Percentiles rank a stretch among this genome's conserved stretches.
These are phyloP conservation scores for Anethum foeniculum DNA, from an alignment of 140 eudicot genomes.

Conservation along the genomic window DNA sequence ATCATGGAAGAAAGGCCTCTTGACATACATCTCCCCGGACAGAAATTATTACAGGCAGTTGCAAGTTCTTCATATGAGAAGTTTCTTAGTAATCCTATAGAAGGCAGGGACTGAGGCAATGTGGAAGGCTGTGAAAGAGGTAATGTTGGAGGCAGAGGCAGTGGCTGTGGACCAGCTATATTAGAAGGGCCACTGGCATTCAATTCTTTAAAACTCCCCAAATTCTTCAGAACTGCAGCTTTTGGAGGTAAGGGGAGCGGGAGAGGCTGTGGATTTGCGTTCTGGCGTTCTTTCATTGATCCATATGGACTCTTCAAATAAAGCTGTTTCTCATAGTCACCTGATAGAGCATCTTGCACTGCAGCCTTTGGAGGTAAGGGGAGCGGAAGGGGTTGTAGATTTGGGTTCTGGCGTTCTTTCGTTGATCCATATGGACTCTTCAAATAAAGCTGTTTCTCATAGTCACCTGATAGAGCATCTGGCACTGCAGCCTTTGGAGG, in stretches of 20 bases:
- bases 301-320: constrained; percentile 35
- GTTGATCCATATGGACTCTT: constrained; percentile 32
- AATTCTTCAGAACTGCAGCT: constrained; percentile 29
- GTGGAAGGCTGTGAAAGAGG: constrained; percentile 32
- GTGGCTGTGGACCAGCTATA: constrained; percentile 70
- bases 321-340: constrained; percentile 58
- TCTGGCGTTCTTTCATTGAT: constrained; percentile 36
- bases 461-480: constrained; percentile 55
- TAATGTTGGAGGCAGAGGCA: constrained; percentile 51
- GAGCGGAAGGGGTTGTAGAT: constrained; percentile 88
- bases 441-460: constrained; percentile 49
- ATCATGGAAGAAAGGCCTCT: constrained; percentile 58
- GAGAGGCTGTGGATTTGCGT: constrained; percentile 71
- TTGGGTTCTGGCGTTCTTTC: constrained; percentile 41
- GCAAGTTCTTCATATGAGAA: constrained; percentile 80
- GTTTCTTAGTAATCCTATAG: constrained; percentile 40
- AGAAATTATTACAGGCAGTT: constrained; percentile 75
- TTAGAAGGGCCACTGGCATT: constrained; percentile 52
- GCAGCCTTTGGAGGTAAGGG: constrained; percentile 55
- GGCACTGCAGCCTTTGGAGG: constrained; percentile 40
- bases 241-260: constrained; percentile 76
- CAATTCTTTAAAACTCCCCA: constrained; percentile 56
- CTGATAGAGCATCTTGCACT: constrained; percentile 50
- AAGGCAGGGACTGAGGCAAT: constrained; percentile 24
- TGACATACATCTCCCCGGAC: constrained; percentile 63